Evolutionary conservation across 768 basidiomycete genomes (phyloP), one percentile per base, ranked within the genome.

Genomic region (Termitomyces sp.): DNA sequence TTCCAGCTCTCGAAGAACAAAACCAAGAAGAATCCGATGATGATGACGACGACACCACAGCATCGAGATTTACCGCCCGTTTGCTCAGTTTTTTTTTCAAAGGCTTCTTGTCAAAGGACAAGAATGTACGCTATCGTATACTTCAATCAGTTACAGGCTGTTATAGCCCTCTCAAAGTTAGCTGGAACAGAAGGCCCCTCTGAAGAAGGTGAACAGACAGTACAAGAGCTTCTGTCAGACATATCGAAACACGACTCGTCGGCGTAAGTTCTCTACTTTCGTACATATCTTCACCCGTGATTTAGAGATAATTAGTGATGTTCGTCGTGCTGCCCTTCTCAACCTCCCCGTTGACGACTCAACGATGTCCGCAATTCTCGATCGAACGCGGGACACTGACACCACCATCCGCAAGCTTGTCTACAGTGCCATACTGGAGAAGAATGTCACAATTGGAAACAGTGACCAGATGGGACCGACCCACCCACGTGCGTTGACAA

Each of bases 61-160:
- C 84, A 0, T 77, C 86, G 3, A 81, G 91, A 39, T 89, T 94
- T 63, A 79, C 86, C 1, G 75, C 77, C 7, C 75, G 75, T 50
- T 72, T 93, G 11, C 74, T 94, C 33, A 75, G 74, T 22, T 84
- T 85, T 64, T 77, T 96, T 27, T 72, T 94, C 56, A 78, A 79
- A 54, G 94, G 93, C 3, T 92, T 93, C 68, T 62, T 74, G 16
- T 86, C 93, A 3, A 96, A 94, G 67, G 92, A 96, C 72, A 98
- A 95, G 71, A 78, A 76, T 40, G 85, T 91, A 36, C 82, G 95
- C 5, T 96, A 85, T 65, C 84, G 95, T 18, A 85, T 85, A 31
- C 75, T 91, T 2, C 86, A 89, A 50, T 71, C 85, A n/a, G 78
- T 91, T 13, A 83, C 88, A 0, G 86, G 92, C 91, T 5, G 83